phyloP scores from a whole-genome alignment of 805 yeast genomes.

The Ogataea saltuana region DNA sequence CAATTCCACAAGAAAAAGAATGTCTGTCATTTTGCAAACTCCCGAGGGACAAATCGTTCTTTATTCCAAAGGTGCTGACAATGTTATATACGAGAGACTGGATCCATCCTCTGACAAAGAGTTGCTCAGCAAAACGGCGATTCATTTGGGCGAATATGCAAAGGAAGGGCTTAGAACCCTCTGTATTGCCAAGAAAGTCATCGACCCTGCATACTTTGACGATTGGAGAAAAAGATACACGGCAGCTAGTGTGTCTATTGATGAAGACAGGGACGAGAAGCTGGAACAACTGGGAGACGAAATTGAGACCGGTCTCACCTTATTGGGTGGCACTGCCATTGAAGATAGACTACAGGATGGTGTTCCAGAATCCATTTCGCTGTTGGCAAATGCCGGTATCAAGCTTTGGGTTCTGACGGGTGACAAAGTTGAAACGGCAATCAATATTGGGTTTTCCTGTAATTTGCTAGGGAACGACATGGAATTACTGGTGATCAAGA shows the following conservation, averaged over 20 bases:
- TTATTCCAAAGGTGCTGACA: conserved; percentile 75
- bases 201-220: conserved; percentile 46
- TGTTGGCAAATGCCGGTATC: conserved; percentile 69
- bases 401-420: conserved; percentile 85
- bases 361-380: conserved; percentile 71
- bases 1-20: conserved; percentile 71
- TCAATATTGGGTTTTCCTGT: conserved; percentile 79
- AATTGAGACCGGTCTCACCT: conserved; percentile 54
- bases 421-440: conserved; percentile 81
- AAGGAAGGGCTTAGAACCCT: conserved; percentile 78
- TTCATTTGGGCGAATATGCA: conserved; percentile 67
- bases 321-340: conserved; percentile 80
- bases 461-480: conserved; percentile 65
- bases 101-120: conserved; percentile 38
- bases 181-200: conserved; percentile 60
- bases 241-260: conserved; percentile 56
- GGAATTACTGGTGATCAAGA: conserved; percentile 63
- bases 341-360: conserved; percentile 79
- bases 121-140: conserved; percentile 56
- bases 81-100: conserved; percentile 56
- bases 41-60: conserved; percentile 45
- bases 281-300: conserved; percentile 57
- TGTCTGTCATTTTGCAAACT: conserved; percentile 66
- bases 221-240: conserved; percentile 59
- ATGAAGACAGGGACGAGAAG: conserved; percentile 56